These are phyloP conservation scores for Aureobasidium zeae DNA, from an alignment of 2,329 filamentous ascomycete genomes.

Conservation along the genomic window DNA sequence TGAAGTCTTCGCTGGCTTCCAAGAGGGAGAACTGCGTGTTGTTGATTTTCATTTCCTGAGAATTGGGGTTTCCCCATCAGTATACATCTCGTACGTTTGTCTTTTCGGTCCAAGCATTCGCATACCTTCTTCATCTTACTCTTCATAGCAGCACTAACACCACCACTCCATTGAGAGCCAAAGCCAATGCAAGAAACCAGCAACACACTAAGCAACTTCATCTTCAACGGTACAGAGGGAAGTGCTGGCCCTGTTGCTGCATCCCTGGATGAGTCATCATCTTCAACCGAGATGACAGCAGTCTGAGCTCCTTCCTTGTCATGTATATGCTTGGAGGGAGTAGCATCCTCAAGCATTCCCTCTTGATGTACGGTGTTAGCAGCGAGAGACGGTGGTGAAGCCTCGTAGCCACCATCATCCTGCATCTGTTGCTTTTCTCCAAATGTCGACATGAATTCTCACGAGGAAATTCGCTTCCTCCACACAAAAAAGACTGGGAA, in stretches of 20 bases:
- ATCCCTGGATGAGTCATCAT: background rate
- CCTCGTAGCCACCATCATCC: too few relatives aligned
- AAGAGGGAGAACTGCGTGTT: conserved; percentile 52
- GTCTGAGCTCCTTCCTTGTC: conserved; percentile 6
- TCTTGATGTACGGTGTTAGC: too few relatives aligned
- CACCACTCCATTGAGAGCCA: conserved; percentile 51
- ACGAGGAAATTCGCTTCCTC: too few relatives aligned
- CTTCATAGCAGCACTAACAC: conserved; percentile 53
- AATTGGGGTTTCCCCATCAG: too few relatives aligned
- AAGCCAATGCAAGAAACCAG: conserved; percentile 49
- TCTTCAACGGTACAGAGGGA: conserved; percentile 23
- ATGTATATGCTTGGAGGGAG: background rate
- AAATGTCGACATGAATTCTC: too few relatives aligned
- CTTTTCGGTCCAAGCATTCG: too few relatives aligned
- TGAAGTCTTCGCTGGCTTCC: conserved; percentile 53
- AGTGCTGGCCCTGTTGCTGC: background rate
- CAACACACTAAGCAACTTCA: conserved; percentile 37
- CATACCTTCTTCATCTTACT: conserved; percentile 48
- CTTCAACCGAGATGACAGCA: background rate
- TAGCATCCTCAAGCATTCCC: background rate
- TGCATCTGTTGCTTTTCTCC: too few relatives aligned
- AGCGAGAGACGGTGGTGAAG: too few relatives aligned
- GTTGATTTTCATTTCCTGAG: conserved; percentile 47
- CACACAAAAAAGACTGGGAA: too few relatives aligned
- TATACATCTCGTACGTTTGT: too few relatives aligned